Conservation (phyloP, 2,329 filamentous ascomycete species). For the Blastomyces gilchristii region DNA sequence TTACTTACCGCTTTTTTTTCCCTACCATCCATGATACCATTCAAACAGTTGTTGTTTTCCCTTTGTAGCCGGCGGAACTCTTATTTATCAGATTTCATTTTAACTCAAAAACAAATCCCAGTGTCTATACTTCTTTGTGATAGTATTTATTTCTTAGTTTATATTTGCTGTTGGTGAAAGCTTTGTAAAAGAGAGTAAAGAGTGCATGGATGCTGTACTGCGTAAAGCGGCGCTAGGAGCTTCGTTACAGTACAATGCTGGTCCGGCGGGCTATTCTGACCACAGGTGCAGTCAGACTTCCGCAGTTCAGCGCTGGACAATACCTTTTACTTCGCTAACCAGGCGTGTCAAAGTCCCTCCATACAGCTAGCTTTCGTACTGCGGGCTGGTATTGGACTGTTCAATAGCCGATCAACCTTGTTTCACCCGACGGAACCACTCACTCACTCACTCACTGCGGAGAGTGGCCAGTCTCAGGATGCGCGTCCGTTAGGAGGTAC, state of each 20-base stretch:
- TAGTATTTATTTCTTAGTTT: neutral
- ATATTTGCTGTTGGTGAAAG: neutral
- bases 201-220: too few relatives aligned
- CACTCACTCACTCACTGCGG: neutral
- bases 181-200: too few relatives aligned
- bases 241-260: too few relatives aligned
- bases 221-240: too few relatives aligned
- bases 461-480: neutral
- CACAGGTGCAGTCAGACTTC: neutral
- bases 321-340: neutral
- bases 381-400: neutral
- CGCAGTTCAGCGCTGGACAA: neutral
- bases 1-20: neutral
- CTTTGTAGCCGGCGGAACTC: neutral
- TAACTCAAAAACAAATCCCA: neutral
- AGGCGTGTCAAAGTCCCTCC: neutral
- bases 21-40: constrained; percentile 1
- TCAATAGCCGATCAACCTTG: neutral
- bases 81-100: neutral
- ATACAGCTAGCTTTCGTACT: neutral
- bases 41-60: neutral
- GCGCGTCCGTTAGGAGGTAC: neutral
- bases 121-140: neutral
- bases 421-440: neutral
- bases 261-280: neutral